A percentile compares a stretch with the other conserved stretches of the same genome.
Conservation (phyloP, 257 asterid genomes). For the Nicotiana tomentosiformis region DNA sequence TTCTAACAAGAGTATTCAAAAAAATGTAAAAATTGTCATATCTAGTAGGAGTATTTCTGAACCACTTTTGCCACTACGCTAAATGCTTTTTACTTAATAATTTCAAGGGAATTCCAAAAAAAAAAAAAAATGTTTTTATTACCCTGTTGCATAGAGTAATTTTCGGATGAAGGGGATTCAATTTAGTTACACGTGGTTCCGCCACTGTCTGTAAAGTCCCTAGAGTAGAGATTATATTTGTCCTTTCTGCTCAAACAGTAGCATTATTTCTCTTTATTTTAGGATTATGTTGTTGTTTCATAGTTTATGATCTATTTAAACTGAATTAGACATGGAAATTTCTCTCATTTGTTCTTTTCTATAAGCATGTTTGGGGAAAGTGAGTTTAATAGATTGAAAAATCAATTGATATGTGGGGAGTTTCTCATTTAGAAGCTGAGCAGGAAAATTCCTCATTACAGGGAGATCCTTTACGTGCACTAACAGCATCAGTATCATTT, state of each 20-base stretch:
- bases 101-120: too few relatives aligned
- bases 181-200: too few relatives aligned
- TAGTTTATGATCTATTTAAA: not conserved
- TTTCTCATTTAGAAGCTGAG: not conserved
- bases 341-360: not conserved
- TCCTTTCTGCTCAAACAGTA: not conserved
- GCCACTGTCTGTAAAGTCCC: not conserved
- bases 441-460: constrained; percentile 21
- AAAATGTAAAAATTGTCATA: too few relatives aligned
- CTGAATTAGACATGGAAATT: not conserved
- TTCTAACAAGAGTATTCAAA: too few relatives aligned
- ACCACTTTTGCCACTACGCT: too few relatives aligned
- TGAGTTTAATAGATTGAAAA: not conserved
- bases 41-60: too few relatives aligned
- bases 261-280: not conserved
- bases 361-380: not conserved
- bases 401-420: not conserved
- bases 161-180: too few relatives aligned
- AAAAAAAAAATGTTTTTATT: too few relatives aligned
- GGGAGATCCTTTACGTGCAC: constrained; percentile 62
- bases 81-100: too few relatives aligned
- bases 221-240: not conserved
- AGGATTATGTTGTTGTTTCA: not conserved
- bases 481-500: constrained; percentile 74
- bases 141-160: too few relatives aligned